phyloP scores from a whole-genome alignment of 176 grass and related monocot species.

The Eragrostis nindensis region DNA sequence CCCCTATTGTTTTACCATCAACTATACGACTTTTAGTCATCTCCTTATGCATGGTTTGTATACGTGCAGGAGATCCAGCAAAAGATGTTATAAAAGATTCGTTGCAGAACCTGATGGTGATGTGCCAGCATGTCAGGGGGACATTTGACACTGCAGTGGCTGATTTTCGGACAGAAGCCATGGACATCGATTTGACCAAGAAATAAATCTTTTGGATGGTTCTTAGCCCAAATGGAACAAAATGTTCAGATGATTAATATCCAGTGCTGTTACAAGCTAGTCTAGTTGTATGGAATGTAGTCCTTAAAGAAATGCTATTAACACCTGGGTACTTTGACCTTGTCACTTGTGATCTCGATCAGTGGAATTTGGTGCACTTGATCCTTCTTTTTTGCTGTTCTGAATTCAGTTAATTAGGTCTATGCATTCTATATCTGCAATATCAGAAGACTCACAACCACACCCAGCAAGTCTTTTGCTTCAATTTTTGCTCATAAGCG shows the following conservation, averaged over 20 bases:
- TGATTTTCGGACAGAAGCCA: slow-evolving; percentile 39
- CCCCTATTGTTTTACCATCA: neutral
- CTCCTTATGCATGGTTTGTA: too few relatives aligned
- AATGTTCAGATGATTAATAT: neutral
- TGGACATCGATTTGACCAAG: slow-evolving; percentile 36
- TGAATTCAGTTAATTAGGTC: slow-evolving; percentile 1
- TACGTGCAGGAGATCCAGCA: slow-evolving; percentile 54
- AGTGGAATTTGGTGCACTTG: neutral
- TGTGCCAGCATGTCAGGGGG: slow-evolving; percentile 57
- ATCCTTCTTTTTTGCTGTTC: neutral
- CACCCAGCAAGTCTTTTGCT: neutral
- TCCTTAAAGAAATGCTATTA: neutral
- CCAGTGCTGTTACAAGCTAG: neutral
- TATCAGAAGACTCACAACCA: neutral
- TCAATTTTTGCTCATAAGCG: neutral
- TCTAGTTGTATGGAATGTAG: neutral
- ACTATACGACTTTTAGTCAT: slow-evolving; percentile 14
- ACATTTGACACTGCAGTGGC: slow-evolving; percentile 45
- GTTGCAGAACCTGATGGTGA: slow-evolving; percentile 45
- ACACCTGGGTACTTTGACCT: neutral
- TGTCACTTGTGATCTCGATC: neutral
- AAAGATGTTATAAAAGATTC: slow-evolving; percentile 69
- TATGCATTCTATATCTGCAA: neutral
- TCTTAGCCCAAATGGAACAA: neutral
- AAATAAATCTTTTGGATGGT: slow-evolving; percentile 16